phyloP scores from a whole-genome alignment of 164 flowering plant species.

The Magnolia sinica region DNA sequence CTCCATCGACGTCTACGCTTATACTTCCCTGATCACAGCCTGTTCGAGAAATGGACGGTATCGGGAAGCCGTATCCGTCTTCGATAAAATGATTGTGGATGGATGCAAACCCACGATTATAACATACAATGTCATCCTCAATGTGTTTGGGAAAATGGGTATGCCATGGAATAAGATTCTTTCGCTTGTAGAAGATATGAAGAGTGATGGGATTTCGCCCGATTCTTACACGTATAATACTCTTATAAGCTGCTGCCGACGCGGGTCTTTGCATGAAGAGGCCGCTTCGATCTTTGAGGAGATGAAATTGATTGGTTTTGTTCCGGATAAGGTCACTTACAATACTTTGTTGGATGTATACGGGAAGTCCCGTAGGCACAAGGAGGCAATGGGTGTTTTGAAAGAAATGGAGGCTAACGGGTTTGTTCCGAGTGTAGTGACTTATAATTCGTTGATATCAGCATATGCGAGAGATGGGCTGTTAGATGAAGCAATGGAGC shows the following conservation, averaged over 20 bases:
- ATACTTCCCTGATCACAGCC: conserved; percentile 71
- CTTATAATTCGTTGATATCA: conserved; percentile 81
- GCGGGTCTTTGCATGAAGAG: conserved; percentile 78
- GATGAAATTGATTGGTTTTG: conserved; percentile 68
- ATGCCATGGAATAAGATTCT: conserved; percentile 71
- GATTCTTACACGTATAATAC: conserved; percentile 92
- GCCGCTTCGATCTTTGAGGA: conserved; percentile 68
- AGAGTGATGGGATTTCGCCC: conserved; percentile 53
- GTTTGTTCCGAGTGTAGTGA: conserved; percentile 64
- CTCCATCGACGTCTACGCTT: conserved; percentile 70
- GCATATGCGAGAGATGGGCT: conserved; percentile 81
- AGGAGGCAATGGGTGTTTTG: conserved; percentile 73
- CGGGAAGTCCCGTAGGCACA: conserved; percentile 75
- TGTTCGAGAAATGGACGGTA: conserved; percentile 68
- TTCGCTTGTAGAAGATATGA: conserved; percentile 66
- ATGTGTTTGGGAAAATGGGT: conserved; percentile 95
- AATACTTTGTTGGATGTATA: conserved; percentile 87
- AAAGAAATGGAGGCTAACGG: conserved; percentile 76
- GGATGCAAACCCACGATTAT: conserved; percentile 79
- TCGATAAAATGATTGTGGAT: conserved; percentile 72
- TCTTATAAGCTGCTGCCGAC: conserved; percentile 72
- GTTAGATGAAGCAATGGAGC: conserved; percentile 71
- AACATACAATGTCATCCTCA: conserved; percentile 80
- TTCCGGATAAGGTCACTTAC: conserved; percentile 88
- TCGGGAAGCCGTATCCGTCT: conserved; percentile 63